These are phyloP conservation scores for Saturnispora kantuleensis DNA, from an alignment of 805 yeast genomes.

Conservation along the genomic window DNA sequence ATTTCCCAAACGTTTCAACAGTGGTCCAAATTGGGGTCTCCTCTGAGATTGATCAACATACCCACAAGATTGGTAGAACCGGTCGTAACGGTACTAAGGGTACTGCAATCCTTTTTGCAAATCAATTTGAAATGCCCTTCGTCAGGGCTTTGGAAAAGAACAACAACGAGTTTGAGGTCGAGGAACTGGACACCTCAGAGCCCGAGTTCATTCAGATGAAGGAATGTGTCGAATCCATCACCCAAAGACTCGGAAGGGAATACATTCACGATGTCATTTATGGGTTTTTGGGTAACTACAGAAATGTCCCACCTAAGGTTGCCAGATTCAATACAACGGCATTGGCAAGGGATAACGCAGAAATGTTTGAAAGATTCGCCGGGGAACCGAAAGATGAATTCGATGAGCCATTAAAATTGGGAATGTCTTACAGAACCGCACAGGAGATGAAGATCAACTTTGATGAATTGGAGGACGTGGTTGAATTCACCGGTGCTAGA, in stretches of 20 bases:
- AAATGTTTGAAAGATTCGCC: constrained; percentile 21
- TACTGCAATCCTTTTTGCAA: constrained; percentile 49
- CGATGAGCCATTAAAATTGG: constrained; percentile 6
- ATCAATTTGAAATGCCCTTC: constrained; percentile 49
- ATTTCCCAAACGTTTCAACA: constrained; percentile 78
- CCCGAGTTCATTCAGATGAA: constrained; percentile 30
- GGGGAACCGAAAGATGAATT: constrained; percentile 12
- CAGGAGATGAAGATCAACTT: constrained; percentile 22
- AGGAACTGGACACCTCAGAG: constrained; percentile 29
- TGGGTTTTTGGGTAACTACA: constrained; percentile 13
- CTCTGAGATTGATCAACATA: constrained; percentile 62
- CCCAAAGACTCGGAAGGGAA: constrained; percentile 9
- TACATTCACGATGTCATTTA: constrained; percentile 12
- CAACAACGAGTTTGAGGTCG: constrained; percentile 44
- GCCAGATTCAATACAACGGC: constrained; percentile 25
- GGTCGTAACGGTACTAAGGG: constrained; percentile 88
- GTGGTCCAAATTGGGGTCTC: constrained; percentile 82
- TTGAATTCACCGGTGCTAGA: constrained; percentile 25
- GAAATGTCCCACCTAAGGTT: constrained; percentile 18
- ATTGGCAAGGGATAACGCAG: constrained; percentile 26
- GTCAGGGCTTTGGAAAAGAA: constrained; percentile 39
- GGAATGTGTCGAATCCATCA: constrained; percentile 17
- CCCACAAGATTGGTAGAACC: constrained; percentile 93
- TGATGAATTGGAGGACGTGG: constrained; percentile 20
- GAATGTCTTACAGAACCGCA: constrained; percentile 15